These are phyloP conservation scores for Pichia gijzeniarum DNA, from an alignment of 805 yeast genomes.

Conservation along the genomic window DNA sequence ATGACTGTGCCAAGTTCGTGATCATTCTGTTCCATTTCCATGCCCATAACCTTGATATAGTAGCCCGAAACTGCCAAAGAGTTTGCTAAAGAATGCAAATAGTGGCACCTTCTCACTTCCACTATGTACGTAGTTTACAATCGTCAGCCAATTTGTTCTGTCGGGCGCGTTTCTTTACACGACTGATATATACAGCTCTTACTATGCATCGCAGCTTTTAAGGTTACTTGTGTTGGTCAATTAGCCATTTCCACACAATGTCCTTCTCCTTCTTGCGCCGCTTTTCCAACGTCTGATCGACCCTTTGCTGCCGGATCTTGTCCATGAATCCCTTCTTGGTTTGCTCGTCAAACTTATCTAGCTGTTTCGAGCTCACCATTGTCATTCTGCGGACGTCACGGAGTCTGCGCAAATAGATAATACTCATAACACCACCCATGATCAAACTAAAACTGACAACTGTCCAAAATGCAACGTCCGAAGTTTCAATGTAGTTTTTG, in stretches of 20 bases:
- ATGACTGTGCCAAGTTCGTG: too few species aligned
- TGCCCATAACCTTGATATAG: not conserved
- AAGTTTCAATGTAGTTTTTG: constrained; percentile 70
- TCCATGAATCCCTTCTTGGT: constrained; percentile 14
- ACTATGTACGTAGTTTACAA: too few species aligned
- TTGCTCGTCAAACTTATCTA: constrained; percentile 24
- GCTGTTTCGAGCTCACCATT: constrained; percentile 39
- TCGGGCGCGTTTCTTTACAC: too few species aligned
- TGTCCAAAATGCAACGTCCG: constrained; percentile 53
- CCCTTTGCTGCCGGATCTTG: constrained; percentile 8
- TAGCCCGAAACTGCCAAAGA: too few species aligned
- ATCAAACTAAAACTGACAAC: constrained; percentile 47
- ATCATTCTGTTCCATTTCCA: too few species aligned
- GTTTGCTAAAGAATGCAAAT: too few species aligned
- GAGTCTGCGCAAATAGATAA: constrained; percentile 49
- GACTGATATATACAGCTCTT: too few species aligned
- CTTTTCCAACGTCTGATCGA: not conserved
- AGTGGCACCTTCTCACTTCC: too few species aligned
- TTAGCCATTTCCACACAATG: constrained; percentile 50
- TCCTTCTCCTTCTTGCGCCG: constrained; percentile 30
- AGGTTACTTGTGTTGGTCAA: constrained; percentile 34
- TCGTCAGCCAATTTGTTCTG: too few species aligned
- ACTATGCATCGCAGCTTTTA: too few species aligned
- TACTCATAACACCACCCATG: constrained; percentile 49
- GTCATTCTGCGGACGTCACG: constrained; percentile 61